Evolutionary conservation across 1,284 basidiomycete genomes (phyloP).

Genomic region (Ceratobasidium sp.): DNA sequence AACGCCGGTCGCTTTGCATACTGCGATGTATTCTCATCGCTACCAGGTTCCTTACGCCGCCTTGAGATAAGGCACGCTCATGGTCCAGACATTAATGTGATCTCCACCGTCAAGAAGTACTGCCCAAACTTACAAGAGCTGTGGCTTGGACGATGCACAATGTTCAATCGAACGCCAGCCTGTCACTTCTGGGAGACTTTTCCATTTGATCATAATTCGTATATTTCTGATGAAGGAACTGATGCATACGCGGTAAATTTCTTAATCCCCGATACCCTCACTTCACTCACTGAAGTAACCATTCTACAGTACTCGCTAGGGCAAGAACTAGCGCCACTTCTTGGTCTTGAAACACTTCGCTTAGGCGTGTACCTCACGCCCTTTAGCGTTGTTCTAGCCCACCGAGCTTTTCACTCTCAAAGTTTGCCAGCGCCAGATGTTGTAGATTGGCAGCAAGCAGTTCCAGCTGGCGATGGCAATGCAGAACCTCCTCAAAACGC

Average conservation of each 20-base stretch:
- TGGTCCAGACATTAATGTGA: slow-evolving; percentile 29
- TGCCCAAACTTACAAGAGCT: slow-evolving; percentile 26
- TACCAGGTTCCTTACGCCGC: slow-evolving; percentile 7
- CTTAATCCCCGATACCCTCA: neutral
- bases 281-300: neutral
- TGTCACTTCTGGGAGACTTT: slow-evolving; percentile 26
- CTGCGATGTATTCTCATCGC: neutral
- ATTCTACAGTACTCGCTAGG: slow-evolving; percentile 31
- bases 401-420: slow-evolving; percentile 29
- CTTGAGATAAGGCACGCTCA: slow-evolving; percentile 19
- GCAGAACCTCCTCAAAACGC: neutral
- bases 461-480: neutral
- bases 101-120: neutral
- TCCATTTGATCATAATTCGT: slow-evolving; percentile 39
- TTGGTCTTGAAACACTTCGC: neutral
- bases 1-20: slow-evolving; percentile 6
- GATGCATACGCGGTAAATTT: slow-evolving; percentile 32
- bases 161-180: slow-evolving; percentile 15
- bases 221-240: slow-evolving; percentile 21
- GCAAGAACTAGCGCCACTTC: slow-evolving; percentile 29
- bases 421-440: slow-evolving; percentile 19
- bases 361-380: slow-evolving; percentile 34
- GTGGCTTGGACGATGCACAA: slow-evolving; percentile 20
- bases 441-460: slow-evolving; percentile 24
- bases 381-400: slow-evolving; percentile 28